Conservation (phyloP, 192 early-diverging fungal genomes). For the Kappamyces sp. region DNA sequence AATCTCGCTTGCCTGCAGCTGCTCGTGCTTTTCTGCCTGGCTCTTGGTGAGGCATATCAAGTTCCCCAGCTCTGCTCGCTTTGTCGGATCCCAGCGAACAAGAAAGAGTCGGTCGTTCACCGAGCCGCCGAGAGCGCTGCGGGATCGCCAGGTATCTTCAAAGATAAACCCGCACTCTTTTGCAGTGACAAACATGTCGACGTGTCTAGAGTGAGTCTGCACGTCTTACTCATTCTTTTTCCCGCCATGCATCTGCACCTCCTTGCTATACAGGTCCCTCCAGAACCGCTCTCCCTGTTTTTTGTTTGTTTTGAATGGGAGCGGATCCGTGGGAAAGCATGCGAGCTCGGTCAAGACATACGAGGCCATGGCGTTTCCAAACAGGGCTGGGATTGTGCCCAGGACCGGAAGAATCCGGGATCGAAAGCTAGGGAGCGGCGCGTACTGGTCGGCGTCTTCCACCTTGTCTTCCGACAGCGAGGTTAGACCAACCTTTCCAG, state of each 20-base stretch:
- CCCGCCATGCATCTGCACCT: constrained; percentile 31
- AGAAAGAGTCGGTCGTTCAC: constrained; percentile 65
- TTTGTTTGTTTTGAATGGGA: constrained; percentile 51
- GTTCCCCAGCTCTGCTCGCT: constrained; percentile 66
- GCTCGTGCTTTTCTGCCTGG: constrained; percentile 65
- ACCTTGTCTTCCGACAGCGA: constrained; percentile 80
- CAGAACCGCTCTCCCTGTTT: constrained; percentile 67
- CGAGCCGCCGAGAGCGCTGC: constrained; percentile 68
- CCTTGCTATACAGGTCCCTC: constrained; percentile 62
- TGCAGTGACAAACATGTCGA: constrained; percentile 39
- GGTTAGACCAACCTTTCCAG: constrained; percentile 80
- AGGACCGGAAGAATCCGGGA: constrained; percentile 51
- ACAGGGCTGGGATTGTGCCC: constrained; percentile 89
- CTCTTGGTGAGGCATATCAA: constrained; percentile 76
- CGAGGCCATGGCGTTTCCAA: constrained; percentile 87
- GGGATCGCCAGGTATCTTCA: constrained; percentile 78
- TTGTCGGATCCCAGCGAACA: constrained; percentile 65
- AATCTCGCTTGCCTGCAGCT: constrained; percentile 8
- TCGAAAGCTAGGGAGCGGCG: constrained; percentile 89
- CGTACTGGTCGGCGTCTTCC: constrained; percentile 80
- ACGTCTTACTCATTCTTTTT: constrained; percentile 6
- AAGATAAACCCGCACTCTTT: constrained; percentile 79
- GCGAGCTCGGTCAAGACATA: constrained; percentile 63
- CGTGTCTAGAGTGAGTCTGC: constrained; percentile 6
- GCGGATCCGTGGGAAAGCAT: constrained; percentile 31